Evolutionary conservation across 2,329 filamentous ascomycete species (phyloP), one percentile per base, ranked within the genome.

Genomic region (Trichoderma simmonsii): DNA sequence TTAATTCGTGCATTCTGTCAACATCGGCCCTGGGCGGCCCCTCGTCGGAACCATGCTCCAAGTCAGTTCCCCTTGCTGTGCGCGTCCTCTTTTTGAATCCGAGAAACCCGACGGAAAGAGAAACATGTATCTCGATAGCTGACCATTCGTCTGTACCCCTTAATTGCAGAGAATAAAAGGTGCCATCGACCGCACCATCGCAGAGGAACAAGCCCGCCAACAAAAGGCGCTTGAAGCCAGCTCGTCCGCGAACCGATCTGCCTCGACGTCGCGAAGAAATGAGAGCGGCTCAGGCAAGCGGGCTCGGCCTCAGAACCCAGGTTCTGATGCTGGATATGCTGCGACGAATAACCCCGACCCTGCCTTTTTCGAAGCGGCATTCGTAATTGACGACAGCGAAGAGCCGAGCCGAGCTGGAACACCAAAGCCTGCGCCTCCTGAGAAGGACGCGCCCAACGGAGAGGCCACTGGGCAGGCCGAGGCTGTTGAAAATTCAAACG

Each of bases 201-300:
- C 94, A 78, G 94, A 97, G 83, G 95, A 98, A 83, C 93, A 97
- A 82, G 92, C 93, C 72, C 92, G 93, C 72, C 92, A 94, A 79
- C 92, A 94, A 80, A 82, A 85, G 65, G 76, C 85, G 74, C 80
- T 85, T 6, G 84, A 85, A 67, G 82, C 86, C 76, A 77, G 81
- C 75, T 82, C 82, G 77, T 82, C 83, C 77, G 77, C 81, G 78
- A 81, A 83, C 72, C 78, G 83, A 81, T 78, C 81, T 26, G 77
- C 74, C 43, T 82, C 81, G 39, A 78, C 79, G 9, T 79, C 81
- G 69, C 85, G 77, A 75, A 86, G 70, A 79, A 83, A 73, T 80
- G 85, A 74, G 80, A 84, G 68, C 59, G 75, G 74, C 28, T 72
- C 77, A 56, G 72, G 76, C 54, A 78, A 77, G 62, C 77, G 77